Conservation (phyloP, 495 filamentous ascomycete species). For the Penicillium nucicola region DNA sequence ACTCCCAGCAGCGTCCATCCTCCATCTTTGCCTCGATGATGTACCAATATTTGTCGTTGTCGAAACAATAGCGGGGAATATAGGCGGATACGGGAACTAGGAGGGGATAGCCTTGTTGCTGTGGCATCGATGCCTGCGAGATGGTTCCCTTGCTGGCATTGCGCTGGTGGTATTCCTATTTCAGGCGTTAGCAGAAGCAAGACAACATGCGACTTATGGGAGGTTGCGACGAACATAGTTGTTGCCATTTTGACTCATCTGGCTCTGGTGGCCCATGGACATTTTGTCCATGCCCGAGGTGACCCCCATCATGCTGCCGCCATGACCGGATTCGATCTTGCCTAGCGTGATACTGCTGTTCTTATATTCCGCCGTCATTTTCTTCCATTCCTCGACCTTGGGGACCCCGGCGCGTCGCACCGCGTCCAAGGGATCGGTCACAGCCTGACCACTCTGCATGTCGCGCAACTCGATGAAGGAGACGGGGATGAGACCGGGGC, state of each 20-base stretch:
- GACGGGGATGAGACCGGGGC: slow-evolving; percentile 92
- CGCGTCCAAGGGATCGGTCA: slow-evolving; percentile 79
- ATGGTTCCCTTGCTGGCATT: slow-evolving; percentile 43
- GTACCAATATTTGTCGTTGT: slow-evolving; percentile 98
- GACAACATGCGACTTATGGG: background rate
- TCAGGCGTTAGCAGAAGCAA: background rate
- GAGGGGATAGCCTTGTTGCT: slow-evolving; percentile 30
- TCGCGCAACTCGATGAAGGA: slow-evolving; percentile 96
- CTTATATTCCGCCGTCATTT: slow-evolving; percentile 98
- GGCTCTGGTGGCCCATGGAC: slow-evolving; percentile 54
- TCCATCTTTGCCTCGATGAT: slow-evolving; percentile 90
- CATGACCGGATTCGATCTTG: slow-evolving; percentile 65
- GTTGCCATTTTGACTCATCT: slow-evolving; percentile 44
- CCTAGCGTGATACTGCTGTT: slow-evolving; percentile 96
- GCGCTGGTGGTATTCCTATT: slow-evolving; percentile 44
- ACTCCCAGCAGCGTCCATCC: slow-evolving; percentile 86
- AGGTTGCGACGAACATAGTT: slow-evolving; percentile 39
- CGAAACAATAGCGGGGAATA: slow-evolving; percentile 92
- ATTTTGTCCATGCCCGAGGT: slow-evolving; percentile 76
- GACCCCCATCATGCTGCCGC: slow-evolving; percentile 43
- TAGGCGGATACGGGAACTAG: slow-evolving; percentile 69
- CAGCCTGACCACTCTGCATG: slow-evolving; percentile 81
- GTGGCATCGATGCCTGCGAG: slow-evolving; percentile 23
- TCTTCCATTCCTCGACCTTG: slow-evolving; percentile 99
- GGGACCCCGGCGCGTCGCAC: slow-evolving; percentile 88